Conservation (phyloP, 1,284 basidiomycete genomes). For the Ustilago nuda region DNA sequence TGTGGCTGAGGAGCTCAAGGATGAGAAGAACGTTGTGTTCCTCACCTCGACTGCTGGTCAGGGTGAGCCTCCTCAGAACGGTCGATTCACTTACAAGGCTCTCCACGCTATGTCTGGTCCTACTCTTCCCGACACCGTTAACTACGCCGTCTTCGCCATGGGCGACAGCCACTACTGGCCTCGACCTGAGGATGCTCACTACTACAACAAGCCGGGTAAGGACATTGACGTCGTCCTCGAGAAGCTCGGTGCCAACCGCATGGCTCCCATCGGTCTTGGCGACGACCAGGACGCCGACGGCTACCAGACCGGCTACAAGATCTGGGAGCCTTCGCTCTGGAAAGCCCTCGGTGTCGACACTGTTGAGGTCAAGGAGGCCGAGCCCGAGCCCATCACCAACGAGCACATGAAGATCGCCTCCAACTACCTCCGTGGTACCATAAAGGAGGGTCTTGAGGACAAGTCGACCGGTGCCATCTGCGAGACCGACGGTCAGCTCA, state of each 20-base stretch:
- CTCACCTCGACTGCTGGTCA: constrained; percentile 98
- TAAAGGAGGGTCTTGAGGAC: constrained; percentile 87
- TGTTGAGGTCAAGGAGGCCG: constrained; percentile 88
- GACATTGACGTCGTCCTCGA: constrained; percentile 80
- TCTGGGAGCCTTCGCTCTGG: constrained; percentile 93
- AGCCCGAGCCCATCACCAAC: constrained; percentile 97
- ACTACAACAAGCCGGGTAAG: constrained; percentile 96
- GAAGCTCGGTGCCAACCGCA: constrained; percentile 61
- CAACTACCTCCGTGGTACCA: constrained; percentile 93
- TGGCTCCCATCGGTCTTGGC: constrained; percentile 77
- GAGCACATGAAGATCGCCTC: constrained; percentile 99
- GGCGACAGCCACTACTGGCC: constrained; percentile 99
- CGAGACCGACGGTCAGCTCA: constrained; percentile 89
- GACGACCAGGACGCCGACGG: constrained; percentile 99
- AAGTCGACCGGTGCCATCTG: constrained; percentile 87
- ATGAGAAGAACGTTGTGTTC: constrained; percentile 81
- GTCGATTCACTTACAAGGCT: constrained; percentile 87
- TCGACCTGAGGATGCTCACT: constrained; percentile 91
- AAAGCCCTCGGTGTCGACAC: constrained; percentile 92
- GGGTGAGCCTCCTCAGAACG: constrained; percentile 97
- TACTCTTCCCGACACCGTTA: constrained; percentile 49
- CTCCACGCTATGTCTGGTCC: constrained; percentile 72
- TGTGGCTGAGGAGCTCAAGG: constrained; percentile 74
- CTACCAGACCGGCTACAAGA: constrained; percentile 92
- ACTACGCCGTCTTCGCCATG: constrained; percentile 85